Percentiles rank a stretch among this genome's conserved stretches.
Evolutionary conservation across 768 basidiomycete genomes (phyloP).

Genomic region (Termitomyces eurrhizus): DNA sequence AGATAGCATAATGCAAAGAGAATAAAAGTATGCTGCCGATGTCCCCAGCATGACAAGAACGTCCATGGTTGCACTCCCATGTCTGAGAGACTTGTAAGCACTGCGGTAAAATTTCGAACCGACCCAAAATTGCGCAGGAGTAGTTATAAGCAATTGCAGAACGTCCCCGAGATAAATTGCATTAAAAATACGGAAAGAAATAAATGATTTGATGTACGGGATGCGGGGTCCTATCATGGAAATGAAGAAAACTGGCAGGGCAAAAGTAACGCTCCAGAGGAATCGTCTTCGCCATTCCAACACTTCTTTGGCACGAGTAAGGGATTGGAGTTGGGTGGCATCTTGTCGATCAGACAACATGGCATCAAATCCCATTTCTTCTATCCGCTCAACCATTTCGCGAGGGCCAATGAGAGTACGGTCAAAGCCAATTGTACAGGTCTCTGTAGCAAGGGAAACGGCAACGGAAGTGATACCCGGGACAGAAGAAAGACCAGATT

Average conservation of each 20-base stretch:
- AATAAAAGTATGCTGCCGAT: slow-evolving; percentile 91
- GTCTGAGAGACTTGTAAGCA: slow-evolving; percentile 88
- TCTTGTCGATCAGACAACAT: slow-evolving; percentile 79
- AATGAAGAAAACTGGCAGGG: slow-evolving; percentile 91
- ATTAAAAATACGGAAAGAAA: slow-evolving; percentile 47
- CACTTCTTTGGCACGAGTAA: slow-evolving; percentile 88
- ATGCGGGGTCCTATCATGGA: slow-evolving; percentile 80
- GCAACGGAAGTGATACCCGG: slow-evolving; percentile 74
- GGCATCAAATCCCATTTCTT: slow-evolving; percentile 89
- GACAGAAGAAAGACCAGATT: slow-evolving; percentile 58
- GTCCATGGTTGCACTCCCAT: slow-evolving; percentile 94
- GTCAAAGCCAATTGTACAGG: slow-evolving; percentile 74
- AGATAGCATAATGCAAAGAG: slow-evolving; percentile 61
- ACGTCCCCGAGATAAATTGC: slow-evolving; percentile 83
- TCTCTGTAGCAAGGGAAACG: slow-evolving; percentile 74
- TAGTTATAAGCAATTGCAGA: slow-evolving; percentile 70
- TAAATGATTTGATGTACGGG: slow-evolving; percentile 50
- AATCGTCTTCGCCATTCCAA: slow-evolving; percentile 85
- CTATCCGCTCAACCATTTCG: slow-evolving; percentile 85
- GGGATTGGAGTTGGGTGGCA: slow-evolving; percentile 79
- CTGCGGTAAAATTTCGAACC: slow-evolving; percentile 84
- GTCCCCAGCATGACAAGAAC: slow-evolving; percentile 96
- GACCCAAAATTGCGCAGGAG: slow-evolving; percentile 92
- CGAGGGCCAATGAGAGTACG: slow-evolving; percentile 67
- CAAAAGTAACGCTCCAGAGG: slow-evolving; percentile 70